These are phyloP conservation scores for Echria macrotheca DNA, from an alignment of 495 filamentous ascomycete genomes.

Conservation along the genomic window DNA sequence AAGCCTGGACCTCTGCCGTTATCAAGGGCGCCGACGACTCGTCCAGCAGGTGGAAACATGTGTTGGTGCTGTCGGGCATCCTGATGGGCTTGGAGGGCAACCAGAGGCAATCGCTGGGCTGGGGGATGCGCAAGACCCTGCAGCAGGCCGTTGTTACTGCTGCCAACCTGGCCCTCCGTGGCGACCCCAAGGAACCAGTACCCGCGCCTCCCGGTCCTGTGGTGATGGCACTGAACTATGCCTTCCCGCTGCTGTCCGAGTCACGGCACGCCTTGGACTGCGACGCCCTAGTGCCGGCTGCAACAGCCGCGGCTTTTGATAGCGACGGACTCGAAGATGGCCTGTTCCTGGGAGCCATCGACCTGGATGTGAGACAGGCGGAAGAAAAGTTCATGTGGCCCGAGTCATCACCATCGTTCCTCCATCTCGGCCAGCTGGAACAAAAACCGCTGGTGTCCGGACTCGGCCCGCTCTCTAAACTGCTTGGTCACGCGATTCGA, in stretches of 20 bases:
- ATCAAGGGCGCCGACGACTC: slow-evolving; percentile 78
- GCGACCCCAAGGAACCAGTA: slow-evolving; percentile 30
- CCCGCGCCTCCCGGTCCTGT: slow-evolving; percentile 55
- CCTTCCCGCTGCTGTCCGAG: slow-evolving; percentile 69
- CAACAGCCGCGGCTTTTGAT: slow-evolving; percentile 60
- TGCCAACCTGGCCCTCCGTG: slow-evolving; percentile 62
- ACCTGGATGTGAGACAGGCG: slow-evolving; percentile 63
- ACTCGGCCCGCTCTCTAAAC: slow-evolving; percentile 70
- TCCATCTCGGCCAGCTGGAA: slow-evolving; percentile 50
- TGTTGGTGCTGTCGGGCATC: slow-evolving; percentile 73
- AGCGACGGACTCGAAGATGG: slow-evolving; percentile 75
- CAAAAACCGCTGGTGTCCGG: slow-evolving; percentile 68
- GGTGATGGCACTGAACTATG: slow-evolving; percentile 69
- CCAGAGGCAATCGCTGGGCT: slow-evolving; percentile 57
- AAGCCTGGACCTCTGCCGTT: slow-evolving; percentile 81
- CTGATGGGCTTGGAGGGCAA: slow-evolving; percentile 74
- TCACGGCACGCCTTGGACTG: slow-evolving; percentile 58
- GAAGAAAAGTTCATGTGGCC: slow-evolving; percentile 71
- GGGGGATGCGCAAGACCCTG: slow-evolving; percentile 60
- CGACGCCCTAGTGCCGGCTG: slow-evolving; percentile 65
- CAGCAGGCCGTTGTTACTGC: slow-evolving; percentile 75
- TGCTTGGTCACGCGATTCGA: slow-evolving; percentile 70
- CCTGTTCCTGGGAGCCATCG: slow-evolving; percentile 73
- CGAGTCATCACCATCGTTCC: slow-evolving; percentile 52
- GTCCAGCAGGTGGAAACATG: slow-evolving; percentile 83